Base-by-base conservation (phyloP, 106 monocot species). In the Allium fistulosum region DNA sequence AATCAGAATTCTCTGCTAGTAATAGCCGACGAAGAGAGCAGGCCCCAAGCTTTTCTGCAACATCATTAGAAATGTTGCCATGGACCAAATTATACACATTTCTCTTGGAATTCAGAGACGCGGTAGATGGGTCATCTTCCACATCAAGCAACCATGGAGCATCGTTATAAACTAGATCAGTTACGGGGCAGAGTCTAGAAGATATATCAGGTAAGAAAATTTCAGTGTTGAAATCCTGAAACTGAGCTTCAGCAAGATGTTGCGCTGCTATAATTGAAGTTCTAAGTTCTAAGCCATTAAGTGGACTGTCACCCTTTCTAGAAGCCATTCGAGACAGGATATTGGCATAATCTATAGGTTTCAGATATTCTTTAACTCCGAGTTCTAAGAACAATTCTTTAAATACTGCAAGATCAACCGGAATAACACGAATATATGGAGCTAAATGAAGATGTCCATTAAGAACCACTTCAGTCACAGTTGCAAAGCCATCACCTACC, bases 401-500 rank as follows among this genome's bases (percentile, higher is more conserved):
- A 73, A 99, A 99, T 47, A 90, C 93, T 67, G 89, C 93, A 71
- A 99, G 77, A 87, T 99, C 99, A 77, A 90, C 71, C 59, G 99
- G 99, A 77, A 99, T 85, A 71, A 99, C 87, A 69, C 99, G 92
- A 74, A 99, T 90, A 64, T 86, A 99, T 57, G 99, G 99, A 81
- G 92, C 87, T 68, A 99, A 71, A 81, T 99, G 87, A 79, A 99
- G 81, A 9, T 93, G 89, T 7, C 99, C 93, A 80, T 65, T 82
- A 72, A 99, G 93, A 80, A 93, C 93, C 16, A 99, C 99, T 79
- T 99, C 99, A 57, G 83, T 72, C 1, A 75, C 82, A 71, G 81
- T 93, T 59, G 99, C 92, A 85, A 99, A 99, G n/a, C 99, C 99
- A 81, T 99, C 99, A 58, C 99, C 99, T 18, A 99, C 99, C 99